phyloP scores from a whole-genome alignment of 2,329 filamentous ascomycete species.

The Fusarium devonianum region DNA sequence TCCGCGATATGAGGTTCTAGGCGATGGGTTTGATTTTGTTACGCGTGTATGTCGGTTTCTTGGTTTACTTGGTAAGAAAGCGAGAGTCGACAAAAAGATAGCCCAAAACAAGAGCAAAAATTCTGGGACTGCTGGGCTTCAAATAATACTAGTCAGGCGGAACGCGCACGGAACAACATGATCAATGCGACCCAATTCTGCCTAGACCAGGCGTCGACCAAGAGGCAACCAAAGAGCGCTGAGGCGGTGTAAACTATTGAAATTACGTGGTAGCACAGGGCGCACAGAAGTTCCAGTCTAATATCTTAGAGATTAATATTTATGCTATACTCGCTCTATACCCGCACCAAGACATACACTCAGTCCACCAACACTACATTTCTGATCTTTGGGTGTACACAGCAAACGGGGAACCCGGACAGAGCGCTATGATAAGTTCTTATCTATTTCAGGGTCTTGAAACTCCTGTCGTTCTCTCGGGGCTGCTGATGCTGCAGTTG shows the following conservation, averaged over 20 bases:
- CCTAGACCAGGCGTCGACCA: constrained; percentile 23
- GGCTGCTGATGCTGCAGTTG: too few species aligned
- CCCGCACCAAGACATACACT: too few species aligned
- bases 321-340: too few species aligned
- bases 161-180: constrained; percentile 28
- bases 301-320: too few species aligned
- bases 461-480: too few species aligned
- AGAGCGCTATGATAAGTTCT: too few species aligned
- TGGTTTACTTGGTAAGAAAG: neutral
- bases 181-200: constrained; percentile 21
- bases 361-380: too few species aligned
- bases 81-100: neutral
- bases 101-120: neutral
- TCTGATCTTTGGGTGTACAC: too few species aligned
- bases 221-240: constrained; percentile 12
- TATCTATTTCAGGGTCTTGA: too few species aligned
- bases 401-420: too few species aligned
- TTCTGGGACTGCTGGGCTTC: constrained; percentile 2
- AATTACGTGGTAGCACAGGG: constrained; percentile 19
- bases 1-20: neutral
- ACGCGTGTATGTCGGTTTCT: neutral
- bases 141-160: constrained; percentile 31
- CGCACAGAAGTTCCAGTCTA: too few species aligned
- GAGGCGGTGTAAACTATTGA: constrained; percentile 24
- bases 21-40: too few species aligned